Base-by-base conservation (phyloP, 177 flowering plant species). In the Vitis hybrid region DNA sequence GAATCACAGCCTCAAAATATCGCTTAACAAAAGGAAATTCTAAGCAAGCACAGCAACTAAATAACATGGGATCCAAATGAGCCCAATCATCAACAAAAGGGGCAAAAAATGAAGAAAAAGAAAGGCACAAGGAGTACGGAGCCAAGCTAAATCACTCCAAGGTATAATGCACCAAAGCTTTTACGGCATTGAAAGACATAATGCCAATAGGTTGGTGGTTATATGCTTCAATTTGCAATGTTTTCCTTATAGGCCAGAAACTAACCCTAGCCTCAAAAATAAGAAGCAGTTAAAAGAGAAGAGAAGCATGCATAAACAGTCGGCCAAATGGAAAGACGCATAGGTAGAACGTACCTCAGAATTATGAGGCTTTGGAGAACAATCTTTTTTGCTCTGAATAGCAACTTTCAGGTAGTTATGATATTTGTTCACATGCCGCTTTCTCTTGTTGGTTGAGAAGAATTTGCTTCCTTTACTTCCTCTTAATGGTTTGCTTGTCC, bases 361-460 rank as follows among this genome's bases (percentile, higher is more conserved):
- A 64, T 68, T 57, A 76, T 54, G 59, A 17, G 67, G 70, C 63
- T 78, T 83, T 56, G 70, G 67, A 48, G 78, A 72, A 68, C 66
- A 26, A 50, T 74, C 5, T 17, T 75, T 82, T 61, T 72, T 76
- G 75, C 75, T 69, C 52, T 79, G 83, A 69, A 78, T 68, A 73
- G 86, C 80, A 67, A 68, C 69, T 54, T 81, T 84, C n/a, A 79
- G 74, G 68, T 72, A 52, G 77, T 84, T 86, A 30, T 72, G 75
- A 72, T 78, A 77, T 66, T 80, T 82, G 7, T 56, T 19, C 11
- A 69, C 82, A 66, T 73, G 78, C 59, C 50, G 67, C 66, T 64
- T 82, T 57, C 79, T 81, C 85, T 81, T 83, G 70, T 74, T 83
- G 57, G 56, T 62, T 2, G 80, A 73, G 66, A 75, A 10, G 45